Evolutionary conservation across 805 yeast species (phyloP).

Genomic region (Hyphopichia homilentoma): DNA sequence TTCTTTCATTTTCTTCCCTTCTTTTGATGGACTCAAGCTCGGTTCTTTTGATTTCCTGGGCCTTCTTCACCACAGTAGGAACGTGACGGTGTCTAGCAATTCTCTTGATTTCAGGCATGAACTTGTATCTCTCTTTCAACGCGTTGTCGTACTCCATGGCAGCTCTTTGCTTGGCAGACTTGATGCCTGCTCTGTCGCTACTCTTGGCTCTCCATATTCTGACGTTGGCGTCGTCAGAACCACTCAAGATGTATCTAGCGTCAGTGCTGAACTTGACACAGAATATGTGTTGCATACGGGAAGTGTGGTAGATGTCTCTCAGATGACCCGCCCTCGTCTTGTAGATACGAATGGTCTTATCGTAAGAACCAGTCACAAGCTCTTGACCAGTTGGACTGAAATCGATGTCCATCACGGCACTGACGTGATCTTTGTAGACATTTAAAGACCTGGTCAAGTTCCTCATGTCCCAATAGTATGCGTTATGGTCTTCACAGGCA

Average conservation of each 20-base stretch:
- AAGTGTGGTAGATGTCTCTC: slow-evolving; percentile 92
- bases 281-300: slow-evolving; percentile 95
- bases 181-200: slow-evolving; percentile 76
- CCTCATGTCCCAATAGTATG: slow-evolving; percentile 95
- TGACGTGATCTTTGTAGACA: slow-evolving; percentile 91
- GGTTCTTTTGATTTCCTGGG: slow-evolving; percentile 75
- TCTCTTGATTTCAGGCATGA: slow-evolving; percentile 94
- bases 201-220: slow-evolving; percentile 91
- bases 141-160: slow-evolving; percentile 89
- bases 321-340: slow-evolving; percentile 82
- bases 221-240: slow-evolving; percentile 95
- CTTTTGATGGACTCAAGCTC: slow-evolving; percentile 73
- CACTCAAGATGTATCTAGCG: slow-evolving; percentile 78
- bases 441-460: slow-evolving; percentile 77
- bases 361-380: slow-evolving; percentile 92
- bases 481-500: slow-evolving; percentile 92
- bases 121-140: slow-evolving; percentile 85
- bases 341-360: slow-evolving; percentile 83
- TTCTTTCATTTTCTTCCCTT: slow-evolving; percentile 78
- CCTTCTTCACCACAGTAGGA: slow-evolving; percentile 84
- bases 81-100: slow-evolving; percentile 90
- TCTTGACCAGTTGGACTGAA: slow-evolving; percentile 97
- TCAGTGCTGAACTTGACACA: slow-evolving; percentile 85
- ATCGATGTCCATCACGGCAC: slow-evolving; percentile 92
- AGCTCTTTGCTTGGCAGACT: slow-evolving; percentile 73